Evolutionary conservation across 495 filamentous ascomycete genomes (phyloP).

Genomic region (Gamarada debralockiae): DNA sequence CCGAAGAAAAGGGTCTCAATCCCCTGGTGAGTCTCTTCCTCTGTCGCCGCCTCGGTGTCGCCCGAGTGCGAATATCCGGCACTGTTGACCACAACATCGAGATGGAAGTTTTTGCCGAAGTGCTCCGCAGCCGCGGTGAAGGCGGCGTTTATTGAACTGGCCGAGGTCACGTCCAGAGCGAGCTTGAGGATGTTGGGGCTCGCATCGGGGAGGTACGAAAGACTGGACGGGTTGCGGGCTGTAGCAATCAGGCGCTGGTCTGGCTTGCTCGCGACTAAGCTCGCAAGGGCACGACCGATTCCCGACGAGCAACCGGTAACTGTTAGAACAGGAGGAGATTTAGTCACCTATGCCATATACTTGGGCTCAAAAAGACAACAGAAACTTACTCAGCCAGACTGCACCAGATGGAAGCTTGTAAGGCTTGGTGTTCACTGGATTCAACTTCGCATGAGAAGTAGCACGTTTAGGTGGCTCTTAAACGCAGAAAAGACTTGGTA

Average conservation of each 20-base stretch:
- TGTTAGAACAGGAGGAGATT: slow-evolving; percentile 13
- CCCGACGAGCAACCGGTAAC: slow-evolving; percentile 49
- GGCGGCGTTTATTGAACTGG: slow-evolving; percentile 35
- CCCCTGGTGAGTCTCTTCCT: slow-evolving; percentile 32
- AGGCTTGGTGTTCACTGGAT: slow-evolving; percentile 29
- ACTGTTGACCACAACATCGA: slow-evolving; percentile 52
- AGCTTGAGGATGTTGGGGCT: slow-evolving; percentile 34
- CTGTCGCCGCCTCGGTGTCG: slow-evolving; percentile 40
- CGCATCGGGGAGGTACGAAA: slow-evolving; percentile 25
- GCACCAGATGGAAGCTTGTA: slow-evolving; percentile 44
- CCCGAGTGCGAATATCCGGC: slow-evolving; percentile 46
- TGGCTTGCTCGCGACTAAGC: slow-evolving; percentile 17
- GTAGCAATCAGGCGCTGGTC: slow-evolving; percentile 34
- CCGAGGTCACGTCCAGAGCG: slow-evolving; percentile 44
- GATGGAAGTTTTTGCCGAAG: slow-evolving; percentile 31
- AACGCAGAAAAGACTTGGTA: background rate
- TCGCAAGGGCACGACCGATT: slow-evolving; percentile 42
- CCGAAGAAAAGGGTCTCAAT: slow-evolving; percentile 54
- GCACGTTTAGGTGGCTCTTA: background rate
- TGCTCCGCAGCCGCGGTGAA: slow-evolving; percentile 19
- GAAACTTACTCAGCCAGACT: slow-evolving; percentile 45
- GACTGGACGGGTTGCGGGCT: slow-evolving; percentile 30
- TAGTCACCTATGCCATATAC: background rate
- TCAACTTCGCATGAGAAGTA: slow-evolving; percentile 25
- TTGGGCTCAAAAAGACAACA: background rate